Conservation (phyloP, 1,139 yeast genomes). For the Candida dubliniensis region DNA sequence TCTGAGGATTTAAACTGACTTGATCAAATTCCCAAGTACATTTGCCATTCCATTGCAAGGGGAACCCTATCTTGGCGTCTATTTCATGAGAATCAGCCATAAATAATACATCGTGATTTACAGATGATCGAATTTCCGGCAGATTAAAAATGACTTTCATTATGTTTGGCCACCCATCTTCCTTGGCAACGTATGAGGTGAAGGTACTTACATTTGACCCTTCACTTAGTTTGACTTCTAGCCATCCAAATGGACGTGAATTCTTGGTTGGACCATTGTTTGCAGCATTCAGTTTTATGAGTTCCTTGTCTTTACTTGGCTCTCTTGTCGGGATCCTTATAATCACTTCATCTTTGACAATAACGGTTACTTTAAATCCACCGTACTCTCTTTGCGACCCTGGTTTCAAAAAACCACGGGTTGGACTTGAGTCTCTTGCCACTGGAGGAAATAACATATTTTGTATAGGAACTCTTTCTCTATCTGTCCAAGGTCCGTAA, state of each 20-base stretch:
- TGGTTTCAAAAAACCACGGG: conserved; percentile 32
- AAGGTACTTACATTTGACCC: conserved; percentile 51
- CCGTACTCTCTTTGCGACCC: conserved; percentile 58
- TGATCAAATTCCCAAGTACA: conserved; percentile 67
- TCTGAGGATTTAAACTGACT: conserved; percentile 50
- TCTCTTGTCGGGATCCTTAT: conserved; percentile 83
- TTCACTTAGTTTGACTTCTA: conserved; percentile 65
- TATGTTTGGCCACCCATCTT: conserved; percentile 59
- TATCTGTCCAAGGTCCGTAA: conserved; percentile 96
- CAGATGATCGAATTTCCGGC: conserved; percentile 77
- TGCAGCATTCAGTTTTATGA: conserved; percentile 18
- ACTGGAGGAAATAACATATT: conserved; percentile 66
- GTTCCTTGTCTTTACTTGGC: conserved; percentile 64
- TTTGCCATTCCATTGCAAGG: conserved; percentile 79
- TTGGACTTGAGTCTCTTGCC: conserved; percentile 58
- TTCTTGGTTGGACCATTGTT: conserved; percentile 12
- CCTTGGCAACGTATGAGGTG: conserved; percentile 52
- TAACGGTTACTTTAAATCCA: conserved; percentile 54
- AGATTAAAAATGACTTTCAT: conserved; percentile 49
- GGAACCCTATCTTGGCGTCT: conserved; percentile 61
- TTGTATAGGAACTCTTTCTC: conserved; percentile 71
- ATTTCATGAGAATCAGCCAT: conserved; percentile 61
- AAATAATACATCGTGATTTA: conserved; percentile 80
- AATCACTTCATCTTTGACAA: conserved; percentile 64
- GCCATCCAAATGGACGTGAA: conserved; percentile 82